Conservation (phyloP, 768 basidiomycete species). For the Lentinula sp. region DNA sequence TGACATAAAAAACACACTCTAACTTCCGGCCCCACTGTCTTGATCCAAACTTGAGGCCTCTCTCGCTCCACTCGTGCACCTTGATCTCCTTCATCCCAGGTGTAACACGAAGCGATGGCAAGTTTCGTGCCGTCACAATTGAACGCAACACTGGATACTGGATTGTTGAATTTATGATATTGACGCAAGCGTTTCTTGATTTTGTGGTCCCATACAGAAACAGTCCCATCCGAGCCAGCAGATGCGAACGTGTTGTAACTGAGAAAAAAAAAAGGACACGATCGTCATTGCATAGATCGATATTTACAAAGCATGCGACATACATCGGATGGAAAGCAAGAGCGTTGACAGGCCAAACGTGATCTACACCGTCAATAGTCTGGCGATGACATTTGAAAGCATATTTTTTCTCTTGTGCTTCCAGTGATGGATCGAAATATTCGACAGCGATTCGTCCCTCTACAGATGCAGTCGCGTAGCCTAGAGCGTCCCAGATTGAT, state of each 20-base stretch:
- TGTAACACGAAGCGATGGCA: constrained; percentile 83
- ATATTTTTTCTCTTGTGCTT: constrained; percentile 79
- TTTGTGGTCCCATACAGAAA: constrained; percentile 96
- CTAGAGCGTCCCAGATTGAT: constrained; percentile 27
- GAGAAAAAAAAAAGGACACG: background rate
- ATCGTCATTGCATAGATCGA: background rate
- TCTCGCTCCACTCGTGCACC: constrained; percentile 56
- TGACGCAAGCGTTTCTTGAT: constrained; percentile 94
- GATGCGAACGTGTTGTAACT: constrained; percentile 95
- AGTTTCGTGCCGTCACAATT: constrained; percentile 78
- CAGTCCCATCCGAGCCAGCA: constrained; percentile 89
- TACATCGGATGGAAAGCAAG: constrained; percentile 90
- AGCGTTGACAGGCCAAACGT: constrained; percentile 95
- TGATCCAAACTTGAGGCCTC: constrained; percentile 54
- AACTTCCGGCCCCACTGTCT: constrained; percentile 70
- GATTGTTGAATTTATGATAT: constrained; percentile 70
- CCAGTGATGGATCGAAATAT: constrained; percentile 82
- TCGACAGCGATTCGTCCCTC: constrained; percentile 97
- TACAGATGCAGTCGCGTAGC: constrained; percentile 89
- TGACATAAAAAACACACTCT: constrained; percentile 41
- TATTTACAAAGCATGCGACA: constrained; percentile 12
- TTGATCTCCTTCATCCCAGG: constrained; percentile 83
- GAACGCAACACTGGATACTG: constrained; percentile 79
- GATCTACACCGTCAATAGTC: constrained; percentile 84
- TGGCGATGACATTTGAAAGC: constrained; percentile 98